phyloP scores from a whole-genome alignment of 2,329 filamentous ascomycete species.

The Boeremia lycopersici region DNA sequence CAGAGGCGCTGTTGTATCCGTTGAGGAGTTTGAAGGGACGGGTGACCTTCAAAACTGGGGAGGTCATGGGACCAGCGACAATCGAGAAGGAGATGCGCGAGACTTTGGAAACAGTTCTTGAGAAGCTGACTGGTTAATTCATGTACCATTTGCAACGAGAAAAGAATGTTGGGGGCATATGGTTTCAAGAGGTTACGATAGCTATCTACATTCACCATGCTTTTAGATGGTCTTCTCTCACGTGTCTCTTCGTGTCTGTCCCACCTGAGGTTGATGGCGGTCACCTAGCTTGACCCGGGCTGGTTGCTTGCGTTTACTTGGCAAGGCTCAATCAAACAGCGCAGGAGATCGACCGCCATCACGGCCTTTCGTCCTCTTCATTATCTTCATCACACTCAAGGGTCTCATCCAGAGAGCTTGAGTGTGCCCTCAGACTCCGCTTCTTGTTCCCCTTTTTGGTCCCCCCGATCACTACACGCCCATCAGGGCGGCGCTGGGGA shows the following conservation, averaged over 20 bases:
- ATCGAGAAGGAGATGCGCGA: conserved; percentile 8
- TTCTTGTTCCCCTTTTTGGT: conserved; percentile 46
- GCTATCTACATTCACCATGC: conserved; percentile 1
- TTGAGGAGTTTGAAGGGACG: conserved; percentile 11
- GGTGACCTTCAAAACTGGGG: conserved; percentile 15
- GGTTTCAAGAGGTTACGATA: background rate
- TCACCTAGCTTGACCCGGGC: conserved; percentile 64
- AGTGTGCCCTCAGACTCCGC: conserved; percentile 36
- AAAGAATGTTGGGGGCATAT: background rate
- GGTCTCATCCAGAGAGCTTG: conserved; percentile 58
- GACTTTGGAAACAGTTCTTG: background rate
- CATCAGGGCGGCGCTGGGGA: conserved; percentile 41
- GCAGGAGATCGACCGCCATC: conserved; percentile 71
- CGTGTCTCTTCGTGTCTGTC: background rate
- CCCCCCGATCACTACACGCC: conserved; percentile 51
- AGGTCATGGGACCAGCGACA: conserved; percentile 7
- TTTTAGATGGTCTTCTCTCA: background rate
- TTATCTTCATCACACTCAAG: conserved; percentile 65
- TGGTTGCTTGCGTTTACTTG: conserved; percentile 11
- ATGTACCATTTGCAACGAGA: background rate
- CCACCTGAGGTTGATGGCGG: conserved; percentile 25
- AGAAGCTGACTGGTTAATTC: background rate
- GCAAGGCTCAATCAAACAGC: conserved; percentile 2
- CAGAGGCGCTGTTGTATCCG: conserved; percentile 13
- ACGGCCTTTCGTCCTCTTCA: conserved; percentile 63